These are phyloP conservation scores for Pleurotus djamor DNA, from an alignment of 768 basidiomycete species.

Conservation along the genomic window DNA sequence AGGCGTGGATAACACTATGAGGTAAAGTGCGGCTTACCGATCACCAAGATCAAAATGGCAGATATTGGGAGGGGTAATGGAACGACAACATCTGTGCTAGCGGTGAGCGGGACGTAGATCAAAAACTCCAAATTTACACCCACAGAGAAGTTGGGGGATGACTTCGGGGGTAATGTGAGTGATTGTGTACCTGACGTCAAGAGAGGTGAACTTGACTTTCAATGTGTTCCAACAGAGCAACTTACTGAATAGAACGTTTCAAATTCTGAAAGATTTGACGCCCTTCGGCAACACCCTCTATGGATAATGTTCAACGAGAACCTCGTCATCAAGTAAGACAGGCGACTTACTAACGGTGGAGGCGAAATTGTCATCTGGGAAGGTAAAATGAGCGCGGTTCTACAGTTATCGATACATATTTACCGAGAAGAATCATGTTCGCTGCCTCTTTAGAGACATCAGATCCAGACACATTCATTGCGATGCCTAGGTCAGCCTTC, in stretches of 20 bases:
- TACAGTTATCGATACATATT: not conserved
- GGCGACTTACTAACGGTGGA: constrained; percentile 61
- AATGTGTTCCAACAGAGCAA: not conserved
- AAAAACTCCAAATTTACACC: constrained; percentile 13
- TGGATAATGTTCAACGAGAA: not conserved
- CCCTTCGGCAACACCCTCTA: constrained; percentile 68
- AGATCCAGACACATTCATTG: constrained; percentile 75
- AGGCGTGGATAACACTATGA: not conserved
- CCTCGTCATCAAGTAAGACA: not conserved
- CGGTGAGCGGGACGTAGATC: not conserved
- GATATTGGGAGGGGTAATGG: constrained; percentile 65
- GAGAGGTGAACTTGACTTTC: not conserved
- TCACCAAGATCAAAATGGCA: constrained; percentile 69
- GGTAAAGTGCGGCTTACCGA: constrained; percentile 37
- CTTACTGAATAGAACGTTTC: constrained; percentile 68
- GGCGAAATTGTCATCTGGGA: constrained; percentile 66
- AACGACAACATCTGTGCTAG: constrained; percentile 56
- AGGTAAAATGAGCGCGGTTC: not conserved
- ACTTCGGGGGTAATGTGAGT: constrained; percentile 70
- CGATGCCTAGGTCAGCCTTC: constrained; percentile 67
- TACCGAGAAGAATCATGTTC: constrained; percentile 70
- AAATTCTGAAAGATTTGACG: constrained; percentile 70
- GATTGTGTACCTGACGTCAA: constrained; percentile 49
- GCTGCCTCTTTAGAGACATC: constrained; percentile 76
- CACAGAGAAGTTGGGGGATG: constrained; percentile 66